Conservation (phyloP, 2,329 filamentous ascomycete genomes). For the Colletotrichum magnum region DNA sequence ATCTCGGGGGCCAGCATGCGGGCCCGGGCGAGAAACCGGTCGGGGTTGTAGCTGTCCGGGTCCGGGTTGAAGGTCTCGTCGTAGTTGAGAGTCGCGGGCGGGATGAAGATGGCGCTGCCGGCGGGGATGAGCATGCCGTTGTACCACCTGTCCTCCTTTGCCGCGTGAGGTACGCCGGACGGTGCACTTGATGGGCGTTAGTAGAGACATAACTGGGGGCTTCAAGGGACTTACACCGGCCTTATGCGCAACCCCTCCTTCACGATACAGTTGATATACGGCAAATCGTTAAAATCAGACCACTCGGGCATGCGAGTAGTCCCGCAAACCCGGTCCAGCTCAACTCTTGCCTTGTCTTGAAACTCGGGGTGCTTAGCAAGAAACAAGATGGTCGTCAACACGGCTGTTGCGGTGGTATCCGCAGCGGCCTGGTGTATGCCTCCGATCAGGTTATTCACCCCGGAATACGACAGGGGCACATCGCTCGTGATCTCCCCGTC, state of each 20-base stretch:
- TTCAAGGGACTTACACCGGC: constrained; percentile 45
- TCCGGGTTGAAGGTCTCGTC: constrained; percentile 42
- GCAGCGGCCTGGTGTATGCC: constrained; percentile 52
- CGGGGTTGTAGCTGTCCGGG: constrained; percentile 46
- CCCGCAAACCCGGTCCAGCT: constrained; percentile 57
- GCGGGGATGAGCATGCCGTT: constrained; percentile 58
- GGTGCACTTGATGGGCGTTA: not conserved
- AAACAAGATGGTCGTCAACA: constrained; percentile 55
- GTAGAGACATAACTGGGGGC: accelerated
- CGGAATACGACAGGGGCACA: constrained; percentile 42
- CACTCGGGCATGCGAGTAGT: constrained; percentile 53
- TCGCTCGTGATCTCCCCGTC: constrained; percentile 52
- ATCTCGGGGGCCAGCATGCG: constrained; percentile 47
- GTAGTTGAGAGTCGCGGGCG: constrained; percentile 52
- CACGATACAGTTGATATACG: constrained; percentile 57
- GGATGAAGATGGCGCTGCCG: constrained; percentile 54
- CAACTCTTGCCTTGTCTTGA: constrained; percentile 55
- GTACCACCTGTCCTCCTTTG: constrained; percentile 52
- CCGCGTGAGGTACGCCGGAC: constrained; percentile 6
- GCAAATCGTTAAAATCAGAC: constrained; percentile 54
- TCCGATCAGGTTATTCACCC: constrained; percentile 54
- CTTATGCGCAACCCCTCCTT: constrained; percentile 61
- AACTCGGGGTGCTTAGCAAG: constrained; percentile 58
- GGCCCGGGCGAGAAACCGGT: constrained; percentile 45
- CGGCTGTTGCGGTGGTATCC: constrained; percentile 52